Conservation (phyloP, 108 stramenopile species). For the Nitzschia sp. region DNA sequence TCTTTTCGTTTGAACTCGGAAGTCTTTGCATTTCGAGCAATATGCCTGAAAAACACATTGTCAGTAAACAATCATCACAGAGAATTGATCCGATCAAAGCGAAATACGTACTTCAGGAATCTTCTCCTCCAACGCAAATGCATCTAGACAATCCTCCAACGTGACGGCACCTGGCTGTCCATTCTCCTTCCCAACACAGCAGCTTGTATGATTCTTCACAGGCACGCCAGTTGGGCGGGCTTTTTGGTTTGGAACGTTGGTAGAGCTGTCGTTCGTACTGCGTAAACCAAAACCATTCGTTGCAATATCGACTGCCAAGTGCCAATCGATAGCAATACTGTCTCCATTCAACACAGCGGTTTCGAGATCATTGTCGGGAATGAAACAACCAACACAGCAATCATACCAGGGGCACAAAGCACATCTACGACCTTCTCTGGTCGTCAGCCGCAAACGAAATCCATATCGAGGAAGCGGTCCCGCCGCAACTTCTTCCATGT, state of each 20-base stretch:
- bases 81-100: background rate
- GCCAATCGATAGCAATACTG: conserved; percentile 85
- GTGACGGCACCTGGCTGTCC: conserved; percentile 67
- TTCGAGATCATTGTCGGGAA: conserved; percentile 76
- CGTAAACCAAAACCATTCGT: conserved; percentile 74
- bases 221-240: conserved; percentile 31
- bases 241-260: conserved; percentile 30
- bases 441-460: conserved; percentile 74
- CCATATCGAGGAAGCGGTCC: conserved; percentile 80
- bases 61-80: conserved; percentile 3
- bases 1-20: conserved; percentile 80
- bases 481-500: conserved; percentile 71
- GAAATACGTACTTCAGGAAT: conserved; percentile 67
- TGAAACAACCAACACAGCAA: conserved; percentile 82
- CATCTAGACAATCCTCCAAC: conserved; percentile 82
- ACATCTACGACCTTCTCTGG: conserved; percentile 80
- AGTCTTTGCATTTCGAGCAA: conserved; percentile 91
- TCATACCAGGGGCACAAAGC: conserved; percentile 81
- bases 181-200: conserved; percentile 50
- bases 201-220: conserved; percentile 71
- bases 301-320: conserved; percentile 80
- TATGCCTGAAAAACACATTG: conserved; percentile 42
- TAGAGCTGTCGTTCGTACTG: conserved; percentile 8
- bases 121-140: conserved; percentile 84
- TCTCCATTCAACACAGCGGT: conserved; percentile 81